Percentiles rank a stretch among this genome's conserved stretches.
These are phyloP conservation scores for Fragosphaeria purpurea DNA, from an alignment of 2,329 filamentous ascomycete genomes.

Conservation along the genomic window DNA sequence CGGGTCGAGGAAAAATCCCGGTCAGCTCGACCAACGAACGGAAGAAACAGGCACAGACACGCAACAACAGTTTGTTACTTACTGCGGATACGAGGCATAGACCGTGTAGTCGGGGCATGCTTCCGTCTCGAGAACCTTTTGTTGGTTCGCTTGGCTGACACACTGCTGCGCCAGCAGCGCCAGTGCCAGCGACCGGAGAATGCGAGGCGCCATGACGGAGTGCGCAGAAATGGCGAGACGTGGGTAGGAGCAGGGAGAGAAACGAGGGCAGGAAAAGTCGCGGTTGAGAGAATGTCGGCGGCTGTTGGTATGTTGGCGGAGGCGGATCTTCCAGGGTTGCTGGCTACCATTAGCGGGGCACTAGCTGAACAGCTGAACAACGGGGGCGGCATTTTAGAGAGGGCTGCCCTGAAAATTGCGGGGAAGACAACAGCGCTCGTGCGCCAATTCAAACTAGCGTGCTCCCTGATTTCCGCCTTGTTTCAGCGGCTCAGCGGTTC, in stretches of 20 bases:
- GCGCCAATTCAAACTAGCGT: too few species aligned
- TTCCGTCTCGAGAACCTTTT: slow-evolving; percentile 19
- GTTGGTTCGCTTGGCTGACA: slow-evolving; percentile 2
- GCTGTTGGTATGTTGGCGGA: too few species aligned
- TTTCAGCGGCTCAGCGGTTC: too few species aligned
- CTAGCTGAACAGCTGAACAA: too few species aligned
- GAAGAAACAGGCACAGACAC: too few species aligned
- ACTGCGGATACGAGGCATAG: slow-evolving; percentile 51
- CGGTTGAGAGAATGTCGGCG: too few species aligned
- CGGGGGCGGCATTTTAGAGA: too few species aligned
- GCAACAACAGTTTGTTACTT: slow-evolving; percentile 18
- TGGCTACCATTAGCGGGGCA: too few species aligned
- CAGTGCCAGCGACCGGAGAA: slow-evolving; percentile 6
- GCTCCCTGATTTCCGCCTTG: too few species aligned
- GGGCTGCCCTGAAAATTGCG: too few species aligned
- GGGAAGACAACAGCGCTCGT: too few species aligned
- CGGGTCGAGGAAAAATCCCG: background rate
- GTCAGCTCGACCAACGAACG: background rate
- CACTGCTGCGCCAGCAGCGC: slow-evolving; percentile 7
- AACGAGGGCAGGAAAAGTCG: background rate
- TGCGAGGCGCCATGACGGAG: slow-evolving; percentile 9
- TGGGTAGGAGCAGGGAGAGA: background rate
- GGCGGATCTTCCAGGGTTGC: too few species aligned
- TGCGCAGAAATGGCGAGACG: background rate
- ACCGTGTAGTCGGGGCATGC: slow-evolving; percentile 56